Percentiles rank a stretch among this genome's conserved stretches.
These are phyloP conservation scores for Fusarium mexicanum DNA, from an alignment of 2,329 filamentous ascomycete genomes.

Conservation along the genomic window DNA sequence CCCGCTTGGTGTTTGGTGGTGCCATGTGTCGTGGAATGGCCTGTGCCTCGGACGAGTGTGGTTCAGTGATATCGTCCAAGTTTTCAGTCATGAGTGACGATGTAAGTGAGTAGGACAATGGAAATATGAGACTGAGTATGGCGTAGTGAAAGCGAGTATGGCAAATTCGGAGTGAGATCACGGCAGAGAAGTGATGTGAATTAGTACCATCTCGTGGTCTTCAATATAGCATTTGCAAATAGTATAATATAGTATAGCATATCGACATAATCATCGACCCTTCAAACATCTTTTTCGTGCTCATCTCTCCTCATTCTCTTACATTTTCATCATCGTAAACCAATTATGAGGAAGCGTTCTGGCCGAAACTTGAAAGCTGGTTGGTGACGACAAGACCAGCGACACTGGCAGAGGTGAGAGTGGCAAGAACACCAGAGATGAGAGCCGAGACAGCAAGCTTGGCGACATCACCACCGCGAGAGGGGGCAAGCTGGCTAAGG, in stretches of 20 bases:
- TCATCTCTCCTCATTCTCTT: not conserved
- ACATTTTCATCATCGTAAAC: not conserved
- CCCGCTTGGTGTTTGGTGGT: slow-evolving; percentile 6
- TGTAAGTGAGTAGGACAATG: not conserved
- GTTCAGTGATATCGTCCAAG: not conserved
- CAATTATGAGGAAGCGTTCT: slow-evolving; percentile 1
- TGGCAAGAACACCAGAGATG: slow-evolving; percentile 80
- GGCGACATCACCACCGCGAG: slow-evolving; percentile 78
- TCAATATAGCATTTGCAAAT: slow-evolving; percentile 27
- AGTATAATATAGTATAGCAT: slow-evolving; percentile 8
- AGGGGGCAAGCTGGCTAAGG: slow-evolving; percentile 80
- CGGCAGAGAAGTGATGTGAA: not conserved
- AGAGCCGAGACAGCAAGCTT: slow-evolving; percentile 80
- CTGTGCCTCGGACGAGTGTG: slow-evolving; percentile 19
- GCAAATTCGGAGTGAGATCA: not conserved
- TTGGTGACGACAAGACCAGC: slow-evolving; percentile 78
- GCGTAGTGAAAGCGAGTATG: not conserved
- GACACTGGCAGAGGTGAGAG: slow-evolving; percentile 80
- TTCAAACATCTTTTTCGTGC: not conserved
- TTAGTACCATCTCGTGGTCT: slow-evolving; percentile 21
- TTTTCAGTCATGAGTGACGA: not conserved
- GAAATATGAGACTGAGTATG: not conserved
- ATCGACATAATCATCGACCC: slow-evolving; percentile 18
- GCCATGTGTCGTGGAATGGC: slow-evolving; percentile 3
- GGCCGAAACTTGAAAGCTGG: slow-evolving; percentile 42